phyloP scores from a whole-genome alignment of 129 eudicot genomes.

The Gnaphalium uliginosum region DNA sequence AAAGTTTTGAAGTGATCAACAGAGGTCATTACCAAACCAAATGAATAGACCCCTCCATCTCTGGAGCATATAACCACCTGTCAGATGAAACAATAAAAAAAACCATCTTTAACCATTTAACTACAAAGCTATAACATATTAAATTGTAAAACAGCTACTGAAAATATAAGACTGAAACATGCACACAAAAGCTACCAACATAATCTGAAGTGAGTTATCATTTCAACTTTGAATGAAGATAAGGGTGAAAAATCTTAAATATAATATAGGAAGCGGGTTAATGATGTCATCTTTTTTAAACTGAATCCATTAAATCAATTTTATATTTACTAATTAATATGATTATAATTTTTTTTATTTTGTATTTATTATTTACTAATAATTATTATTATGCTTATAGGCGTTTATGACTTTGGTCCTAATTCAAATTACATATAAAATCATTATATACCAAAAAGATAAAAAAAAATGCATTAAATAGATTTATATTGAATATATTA shows the following conservation, averaged over 20 bases:
- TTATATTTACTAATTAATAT: too few relatives aligned
- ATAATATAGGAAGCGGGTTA: too few relatives aligned
- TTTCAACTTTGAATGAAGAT: background rate
- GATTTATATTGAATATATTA: too few relatives aligned
- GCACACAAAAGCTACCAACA: background rate
- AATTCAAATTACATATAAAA: too few relatives aligned
- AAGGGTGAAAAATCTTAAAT: slow-evolving; percentile 1
- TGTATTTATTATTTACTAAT: too few relatives aligned
- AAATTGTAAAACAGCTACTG: background rate
- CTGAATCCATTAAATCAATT: too few relatives aligned
- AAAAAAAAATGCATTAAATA: too few relatives aligned
- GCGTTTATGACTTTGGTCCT: too few relatives aligned
- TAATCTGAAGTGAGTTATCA: background rate
- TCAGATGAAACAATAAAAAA: slow-evolving; percentile 16
- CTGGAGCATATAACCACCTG: slow-evolving; percentile 85
- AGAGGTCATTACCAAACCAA: slow-evolving; percentile 52
- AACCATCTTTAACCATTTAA: background rate
- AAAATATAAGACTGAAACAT: background rate
- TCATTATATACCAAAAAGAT: too few relatives aligned
- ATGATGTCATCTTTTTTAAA: too few relatives aligned
- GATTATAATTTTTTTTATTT: too few relatives aligned
- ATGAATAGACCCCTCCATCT: slow-evolving; percentile 77
- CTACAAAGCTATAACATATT: background rate
- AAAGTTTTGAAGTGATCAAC: slow-evolving; percentile 7
- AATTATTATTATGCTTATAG: too few relatives aligned